These are phyloP conservation scores for Wickerhamomyces sp. DNA, from an alignment of 1,139 yeast species.

Conservation along the genomic window DNA sequence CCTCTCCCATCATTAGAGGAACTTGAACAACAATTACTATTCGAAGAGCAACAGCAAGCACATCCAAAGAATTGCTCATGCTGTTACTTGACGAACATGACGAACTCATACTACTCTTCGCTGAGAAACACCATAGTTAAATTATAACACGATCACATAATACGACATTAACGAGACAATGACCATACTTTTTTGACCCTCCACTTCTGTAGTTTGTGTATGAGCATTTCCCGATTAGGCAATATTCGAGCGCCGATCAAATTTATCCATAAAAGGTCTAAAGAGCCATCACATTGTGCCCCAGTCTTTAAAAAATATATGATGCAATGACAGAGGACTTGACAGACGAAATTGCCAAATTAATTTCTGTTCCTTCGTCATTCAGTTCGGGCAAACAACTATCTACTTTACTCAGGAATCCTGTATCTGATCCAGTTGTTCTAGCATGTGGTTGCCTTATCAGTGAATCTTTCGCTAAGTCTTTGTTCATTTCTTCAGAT, in stretches of 20 bases:
- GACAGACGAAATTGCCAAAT: neutral
- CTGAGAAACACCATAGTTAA: slow-evolving; percentile 3
- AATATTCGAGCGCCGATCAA: too few relatives aligned
- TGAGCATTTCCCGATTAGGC: too few relatives aligned
- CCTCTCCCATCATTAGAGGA: neutral
- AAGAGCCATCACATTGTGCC: too few relatives aligned
- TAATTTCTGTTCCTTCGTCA: neutral
- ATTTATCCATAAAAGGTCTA: too few relatives aligned
- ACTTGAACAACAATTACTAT: slow-evolving; percentile 1
- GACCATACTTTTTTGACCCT: too few relatives aligned
- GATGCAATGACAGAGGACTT: too few relatives aligned
- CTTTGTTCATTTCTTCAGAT: slow-evolving; percentile 12
- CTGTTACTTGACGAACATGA: slow-evolving; percentile 17
- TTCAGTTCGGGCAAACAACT: neutral
- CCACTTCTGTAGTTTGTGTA: too few relatives aligned
- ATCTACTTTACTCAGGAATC: neutral
- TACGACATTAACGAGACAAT: too few relatives aligned
- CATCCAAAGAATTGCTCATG: slow-evolving; percentile 15
- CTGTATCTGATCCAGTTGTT: slow-evolving; percentile 30
- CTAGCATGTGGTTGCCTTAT: slow-evolving; percentile 71
- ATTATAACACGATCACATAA: too few relatives aligned
- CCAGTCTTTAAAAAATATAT: too few relatives aligned
- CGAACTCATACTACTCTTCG: slow-evolving; percentile 13
- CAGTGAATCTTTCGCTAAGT: slow-evolving; percentile 42
- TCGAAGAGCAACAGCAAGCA: neutral